Base-by-base conservation (phyloP, 2,329 filamentous ascomycete genomes). In the Fusarium albidum region DNA sequence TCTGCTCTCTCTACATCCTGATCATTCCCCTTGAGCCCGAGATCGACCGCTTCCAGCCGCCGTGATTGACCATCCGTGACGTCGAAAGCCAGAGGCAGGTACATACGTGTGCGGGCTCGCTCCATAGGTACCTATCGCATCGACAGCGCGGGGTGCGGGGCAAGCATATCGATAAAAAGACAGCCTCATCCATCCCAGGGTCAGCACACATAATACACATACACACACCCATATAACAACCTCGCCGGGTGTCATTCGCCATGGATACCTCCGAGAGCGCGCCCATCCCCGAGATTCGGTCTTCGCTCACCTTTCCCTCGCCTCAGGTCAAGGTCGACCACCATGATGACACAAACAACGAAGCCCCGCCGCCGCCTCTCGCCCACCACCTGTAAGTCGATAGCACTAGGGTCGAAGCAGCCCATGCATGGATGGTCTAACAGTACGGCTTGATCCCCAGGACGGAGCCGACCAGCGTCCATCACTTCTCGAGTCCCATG, bases 401-500 rank as follows among this genome's bases (percentile, higher is more conserved):
- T 9, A 18, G 25, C 28, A 12, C 33, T 15, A 21, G 21, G 21
- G 34, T 37, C 38, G 41, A 43, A 32, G 28, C 40, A 32, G 33
- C 38, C 34, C 44, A 26, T 44, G 34, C n/a, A 6, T 11, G 12
- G 27, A 32, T 5, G 39, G 52, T 43, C 52, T 18, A 51, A 40
- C 21, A 33, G 15, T 17, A 29, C 12, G 18, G 17, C 27, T 37
- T 37, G 29, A 48, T 38, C 26, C 3, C 59, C 15, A 83, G 79
- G 44, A 78, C 79, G 42, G 76, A 79, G 15, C 76, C 77, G 29
- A 68, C 73, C 15, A 63, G 69, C 35, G 54, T 72, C 26, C 68
- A 70, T 34, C 71, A 73, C 44, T 83, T 75, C 63, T 75, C 78
- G 47, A 85, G 82, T 55, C 83, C 82, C 26, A 69, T 83, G 69